Evolutionary conservation across 1,284 basidiomycete genomes (phyloP).

Genomic region (Testicularia cyperi): DNA sequence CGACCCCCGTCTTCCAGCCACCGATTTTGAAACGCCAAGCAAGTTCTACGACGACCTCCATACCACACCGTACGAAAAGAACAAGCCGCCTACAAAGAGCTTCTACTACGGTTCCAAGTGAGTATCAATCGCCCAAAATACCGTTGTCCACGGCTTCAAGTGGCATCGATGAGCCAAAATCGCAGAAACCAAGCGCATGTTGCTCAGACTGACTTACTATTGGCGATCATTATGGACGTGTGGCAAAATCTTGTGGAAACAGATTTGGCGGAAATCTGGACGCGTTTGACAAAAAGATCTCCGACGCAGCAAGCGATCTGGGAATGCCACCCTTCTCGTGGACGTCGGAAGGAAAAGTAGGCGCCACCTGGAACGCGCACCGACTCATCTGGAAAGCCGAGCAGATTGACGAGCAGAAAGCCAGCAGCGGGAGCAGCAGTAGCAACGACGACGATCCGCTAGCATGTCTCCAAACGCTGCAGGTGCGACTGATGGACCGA

Average conservation of each 20-base stretch:
- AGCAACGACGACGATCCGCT: slow-evolving; percentile 9
- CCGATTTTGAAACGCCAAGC: slow-evolving; percentile 16
- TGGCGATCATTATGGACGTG: no score
- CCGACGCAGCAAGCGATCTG: slow-evolving; percentile 16
- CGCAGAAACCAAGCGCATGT: no score
- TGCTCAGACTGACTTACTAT: no score
- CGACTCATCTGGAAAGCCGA: slow-evolving; percentile 29
- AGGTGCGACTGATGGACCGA: slow-evolving; percentile 26
- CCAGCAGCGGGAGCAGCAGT: no score
- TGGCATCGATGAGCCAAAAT: neutral
- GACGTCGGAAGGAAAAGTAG: slow-evolving; percentile 32
- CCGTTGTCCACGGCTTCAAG: neutral
- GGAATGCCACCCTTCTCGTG: slow-evolving; percentile 31
- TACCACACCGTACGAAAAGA: slow-evolving; percentile 28
- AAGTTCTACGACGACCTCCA: slow-evolving; percentile 38
- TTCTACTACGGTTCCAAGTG: slow-evolving; percentile 38
- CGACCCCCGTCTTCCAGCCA: slow-evolving; percentile 32
- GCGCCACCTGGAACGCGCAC: slow-evolving; percentile 43
- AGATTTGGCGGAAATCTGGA: slow-evolving; percentile 26
- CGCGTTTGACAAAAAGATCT: slow-evolving; percentile 43
- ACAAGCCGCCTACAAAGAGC: slow-evolving; percentile 34
- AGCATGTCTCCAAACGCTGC: slow-evolving; percentile 9
- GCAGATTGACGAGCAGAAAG: slow-evolving; percentile 19
- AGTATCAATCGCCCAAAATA: neutral
- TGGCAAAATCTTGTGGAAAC: no score